phyloP scores from a whole-genome alignment of 805 yeast genomes.

The Martiniozyma abietophila region DNA sequence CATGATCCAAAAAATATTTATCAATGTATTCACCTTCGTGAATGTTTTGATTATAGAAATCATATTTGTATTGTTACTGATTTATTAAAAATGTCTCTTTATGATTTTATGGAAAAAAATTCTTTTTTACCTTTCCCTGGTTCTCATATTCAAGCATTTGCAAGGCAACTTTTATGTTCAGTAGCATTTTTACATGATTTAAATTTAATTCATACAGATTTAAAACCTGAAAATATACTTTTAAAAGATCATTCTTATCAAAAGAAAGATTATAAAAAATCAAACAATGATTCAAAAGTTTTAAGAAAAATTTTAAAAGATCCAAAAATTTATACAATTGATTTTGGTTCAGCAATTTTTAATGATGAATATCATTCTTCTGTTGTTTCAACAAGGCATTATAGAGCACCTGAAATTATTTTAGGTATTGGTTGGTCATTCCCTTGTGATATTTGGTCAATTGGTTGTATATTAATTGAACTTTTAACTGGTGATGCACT shows the following conservation, averaged over 20 bases:
- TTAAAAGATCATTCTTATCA: constrained; percentile 44
- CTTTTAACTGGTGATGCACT: constrained; percentile 88
- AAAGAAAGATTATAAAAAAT: constrained; percentile 28
- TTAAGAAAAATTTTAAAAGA: constrained; percentile 46
- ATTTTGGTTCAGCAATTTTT: constrained; percentile 95
- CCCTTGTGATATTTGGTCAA: constrained; percentile 95
- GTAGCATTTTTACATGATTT: constrained; percentile 87
- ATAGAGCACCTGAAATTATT: constrained; percentile 94
- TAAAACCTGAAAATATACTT: constrained; percentile 91
- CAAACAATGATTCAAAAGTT: constrained; percentile 3
- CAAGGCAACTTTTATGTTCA: constrained; percentile 74
- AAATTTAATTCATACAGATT: constrained; percentile 87
- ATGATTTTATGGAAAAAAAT: constrained; percentile 82
- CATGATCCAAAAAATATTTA: constrained; percentile 60
- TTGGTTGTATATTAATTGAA: constrained; percentile 90
- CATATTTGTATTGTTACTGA: constrained; percentile 95
- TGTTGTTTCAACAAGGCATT: constrained; percentile 90
- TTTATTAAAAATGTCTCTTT: constrained; percentile 71
- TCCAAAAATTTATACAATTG: constrained; percentile 83
- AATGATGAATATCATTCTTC: constrained; percentile 89
- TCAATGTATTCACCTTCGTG: constrained; percentile 78
- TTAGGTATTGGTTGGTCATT: constrained; percentile 94
- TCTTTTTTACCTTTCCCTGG: constrained; percentile 89
- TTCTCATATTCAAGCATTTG: constrained; percentile 80
- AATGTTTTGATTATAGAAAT: constrained; percentile 85